These are phyloP conservation scores for Psidium guajava DNA, from an alignment of 345 rosid species.

Conservation along the genomic window DNA sequence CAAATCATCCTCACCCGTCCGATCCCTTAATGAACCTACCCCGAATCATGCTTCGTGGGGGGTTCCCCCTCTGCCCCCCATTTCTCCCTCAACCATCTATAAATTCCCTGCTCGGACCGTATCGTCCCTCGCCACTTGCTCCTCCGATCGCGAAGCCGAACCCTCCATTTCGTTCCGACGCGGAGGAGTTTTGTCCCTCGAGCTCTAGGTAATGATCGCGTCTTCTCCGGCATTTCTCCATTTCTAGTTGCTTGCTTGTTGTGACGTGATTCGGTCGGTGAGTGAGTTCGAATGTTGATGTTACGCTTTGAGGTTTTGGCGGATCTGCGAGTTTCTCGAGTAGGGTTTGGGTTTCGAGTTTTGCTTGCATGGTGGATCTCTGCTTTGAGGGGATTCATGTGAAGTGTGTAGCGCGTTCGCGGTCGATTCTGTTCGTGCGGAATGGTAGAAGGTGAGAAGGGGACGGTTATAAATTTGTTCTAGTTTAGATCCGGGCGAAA, in stretches of 20 bases:
- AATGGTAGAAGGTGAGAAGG: background rate
- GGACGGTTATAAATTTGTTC: background rate
- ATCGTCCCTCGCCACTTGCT: background rate
- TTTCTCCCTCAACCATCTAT: background rate
- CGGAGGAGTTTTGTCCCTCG: background rate
- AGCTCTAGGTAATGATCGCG: background rate
- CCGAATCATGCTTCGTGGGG: background rate
- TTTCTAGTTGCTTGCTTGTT: background rate
- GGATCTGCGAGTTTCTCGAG: background rate
- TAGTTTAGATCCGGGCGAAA: background rate
- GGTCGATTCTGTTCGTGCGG: background rate
- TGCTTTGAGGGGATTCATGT: background rate
- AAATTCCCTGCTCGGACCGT: background rate
- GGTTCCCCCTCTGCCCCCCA: background rate
- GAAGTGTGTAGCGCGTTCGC: background rate
- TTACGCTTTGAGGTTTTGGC: background rate
- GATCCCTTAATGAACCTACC: background rate
- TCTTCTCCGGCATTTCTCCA: background rate
- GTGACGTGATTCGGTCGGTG: background rate
- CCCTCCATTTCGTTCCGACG: background rate
- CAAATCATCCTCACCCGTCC: background rate
- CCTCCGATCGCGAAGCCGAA: background rate
- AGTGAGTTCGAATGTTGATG: background rate
- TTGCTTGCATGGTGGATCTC: background rate
- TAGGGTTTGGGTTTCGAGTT: background rate